phyloP scores from a whole-genome alignment of 345 rosid species.

The Acer yangbiense region DNA sequence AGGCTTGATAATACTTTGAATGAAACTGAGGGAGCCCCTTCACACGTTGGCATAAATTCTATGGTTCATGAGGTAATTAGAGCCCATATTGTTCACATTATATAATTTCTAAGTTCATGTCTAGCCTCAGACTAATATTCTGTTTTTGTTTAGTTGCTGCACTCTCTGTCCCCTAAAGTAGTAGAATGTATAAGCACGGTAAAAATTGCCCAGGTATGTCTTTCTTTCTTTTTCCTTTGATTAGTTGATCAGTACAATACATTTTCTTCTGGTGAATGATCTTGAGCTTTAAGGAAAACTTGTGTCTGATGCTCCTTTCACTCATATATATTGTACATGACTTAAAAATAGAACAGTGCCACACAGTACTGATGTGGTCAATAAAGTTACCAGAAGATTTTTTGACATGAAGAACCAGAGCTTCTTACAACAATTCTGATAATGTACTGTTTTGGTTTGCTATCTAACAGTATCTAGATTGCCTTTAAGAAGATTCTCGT shows the following conservation, averaged over 20 bases:
- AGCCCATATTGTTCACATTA: slow-evolving; percentile 3
- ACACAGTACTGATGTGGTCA: too few species aligned
- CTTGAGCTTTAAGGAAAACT: not conserved
- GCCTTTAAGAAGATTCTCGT: not conserved
- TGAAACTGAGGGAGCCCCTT: slow-evolving; percentile 38
- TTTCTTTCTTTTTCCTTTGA: not conserved
- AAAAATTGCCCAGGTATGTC: slow-evolving; percentile 88
- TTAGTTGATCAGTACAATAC: not conserved
- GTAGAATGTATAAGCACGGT: slow-evolving; percentile 70
- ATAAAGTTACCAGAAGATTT: too few species aligned
- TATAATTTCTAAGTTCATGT: not conserved
- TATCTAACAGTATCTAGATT: not conserved
- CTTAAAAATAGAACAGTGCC: not conserved
- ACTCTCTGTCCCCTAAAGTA: slow-evolving; percentile 53
- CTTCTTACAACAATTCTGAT: not conserved
- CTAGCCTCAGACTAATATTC: slow-evolving; percentile 17
- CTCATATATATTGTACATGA: not conserved
- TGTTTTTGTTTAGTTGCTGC: slow-evolving; percentile 58
- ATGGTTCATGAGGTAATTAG: slow-evolving; percentile 66
- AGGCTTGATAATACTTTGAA: slow-evolving; percentile 46
- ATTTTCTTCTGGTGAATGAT: not conserved
- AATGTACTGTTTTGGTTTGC: not conserved
- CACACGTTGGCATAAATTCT: slow-evolving; percentile 37
- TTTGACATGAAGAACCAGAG: not conserved
- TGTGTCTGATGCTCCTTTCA: not conserved